Evolutionary conservation across 2,329 filamentous ascomycete genomes (phyloP).

Genomic region (Alternaria gansuensis): DNA sequence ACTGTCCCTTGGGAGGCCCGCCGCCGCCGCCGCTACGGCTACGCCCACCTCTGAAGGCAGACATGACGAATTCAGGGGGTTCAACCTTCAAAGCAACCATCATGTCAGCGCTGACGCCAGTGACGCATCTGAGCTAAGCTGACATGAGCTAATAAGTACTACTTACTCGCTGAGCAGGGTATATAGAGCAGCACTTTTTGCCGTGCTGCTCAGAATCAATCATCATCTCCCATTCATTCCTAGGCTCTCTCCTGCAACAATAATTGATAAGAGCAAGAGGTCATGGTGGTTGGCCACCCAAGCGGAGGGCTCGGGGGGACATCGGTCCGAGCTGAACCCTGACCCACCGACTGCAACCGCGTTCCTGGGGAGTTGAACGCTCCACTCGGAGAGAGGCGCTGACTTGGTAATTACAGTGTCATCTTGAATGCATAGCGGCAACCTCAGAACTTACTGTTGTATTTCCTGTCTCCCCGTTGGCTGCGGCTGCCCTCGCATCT

Average conservation of each 20-base stretch:
- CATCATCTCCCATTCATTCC: too few species aligned
- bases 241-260: too few species aligned
- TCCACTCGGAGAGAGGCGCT: constrained; percentile 4
- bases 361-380: too few species aligned
- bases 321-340: constrained; percentile 1
- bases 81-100: neutral
- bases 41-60: constrained; percentile 24
- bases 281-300: too few species aligned
- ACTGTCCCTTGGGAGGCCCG: constrained; percentile 29
- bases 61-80: constrained; percentile 25
- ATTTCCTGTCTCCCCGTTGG: neutral
- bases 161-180: too few species aligned
- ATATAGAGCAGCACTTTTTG: too few species aligned
- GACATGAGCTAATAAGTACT: too few species aligned
- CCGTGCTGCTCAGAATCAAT: too few species aligned
- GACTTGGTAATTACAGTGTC: neutral
- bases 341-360: too few species aligned
- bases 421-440: neutral
- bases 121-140: too few species aligned
- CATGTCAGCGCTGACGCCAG: constrained; percentile 1
- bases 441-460: neutral
- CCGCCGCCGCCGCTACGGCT: constrained; percentile 12
- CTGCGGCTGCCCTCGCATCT: neutral
- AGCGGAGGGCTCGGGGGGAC: neutral
- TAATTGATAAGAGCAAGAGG: too few species aligned